phyloP scores from a whole-genome alignment of 2,329 filamentous ascomycete species.

The Gremmenia infestans region DNA sequence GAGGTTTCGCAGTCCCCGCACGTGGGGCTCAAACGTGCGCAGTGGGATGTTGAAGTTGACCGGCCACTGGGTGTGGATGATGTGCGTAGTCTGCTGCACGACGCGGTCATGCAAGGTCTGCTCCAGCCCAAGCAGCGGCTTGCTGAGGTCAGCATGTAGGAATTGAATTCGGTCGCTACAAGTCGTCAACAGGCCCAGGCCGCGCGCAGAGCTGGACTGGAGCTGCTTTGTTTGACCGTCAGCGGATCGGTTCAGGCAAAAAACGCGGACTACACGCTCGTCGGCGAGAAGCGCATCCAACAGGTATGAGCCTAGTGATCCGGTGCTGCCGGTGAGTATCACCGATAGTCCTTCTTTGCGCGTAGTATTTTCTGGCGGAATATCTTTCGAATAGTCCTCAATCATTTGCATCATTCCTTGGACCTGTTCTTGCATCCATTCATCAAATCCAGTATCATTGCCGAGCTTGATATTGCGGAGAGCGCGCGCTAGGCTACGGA shows the following conservation, averaged over 20 bases:
- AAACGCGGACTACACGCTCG: too few species aligned
- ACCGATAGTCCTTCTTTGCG: slow-evolving; percentile 7
- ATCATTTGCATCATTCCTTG: neutral
- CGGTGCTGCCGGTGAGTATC: slow-evolving; percentile 44
- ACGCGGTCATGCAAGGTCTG: slow-evolving; percentile 10
- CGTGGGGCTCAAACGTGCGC: slow-evolving; percentile 33
- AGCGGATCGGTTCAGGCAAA: too few species aligned
- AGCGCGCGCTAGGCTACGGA: neutral
- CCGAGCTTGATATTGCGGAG: neutral
- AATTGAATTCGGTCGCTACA: slow-evolving; percentile 36
- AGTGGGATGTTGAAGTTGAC: slow-evolving; percentile 36
- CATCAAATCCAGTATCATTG: neutral
- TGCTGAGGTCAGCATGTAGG: slow-evolving; percentile 43
- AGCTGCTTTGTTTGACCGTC: too few species aligned
- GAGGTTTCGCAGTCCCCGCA: slow-evolving; percentile 36
- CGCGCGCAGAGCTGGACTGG: too few species aligned
- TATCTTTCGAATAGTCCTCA: slow-evolving; percentile 5
- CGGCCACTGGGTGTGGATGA: slow-evolving; percentile 32
- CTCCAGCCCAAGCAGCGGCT: slow-evolving; percentile 43
- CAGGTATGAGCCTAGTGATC: slow-evolving; percentile 43
- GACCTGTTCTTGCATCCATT: neutral
- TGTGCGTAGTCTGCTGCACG: slow-evolving; percentile 16
- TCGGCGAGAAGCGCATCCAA: slow-evolving; percentile 28
- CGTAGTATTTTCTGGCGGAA: neutral
- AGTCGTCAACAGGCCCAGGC: neutral